Evolutionary conservation across 2,329 filamentous ascomycete species (phyloP).

Genomic region (Pseudogymnoascus sp.): DNA sequence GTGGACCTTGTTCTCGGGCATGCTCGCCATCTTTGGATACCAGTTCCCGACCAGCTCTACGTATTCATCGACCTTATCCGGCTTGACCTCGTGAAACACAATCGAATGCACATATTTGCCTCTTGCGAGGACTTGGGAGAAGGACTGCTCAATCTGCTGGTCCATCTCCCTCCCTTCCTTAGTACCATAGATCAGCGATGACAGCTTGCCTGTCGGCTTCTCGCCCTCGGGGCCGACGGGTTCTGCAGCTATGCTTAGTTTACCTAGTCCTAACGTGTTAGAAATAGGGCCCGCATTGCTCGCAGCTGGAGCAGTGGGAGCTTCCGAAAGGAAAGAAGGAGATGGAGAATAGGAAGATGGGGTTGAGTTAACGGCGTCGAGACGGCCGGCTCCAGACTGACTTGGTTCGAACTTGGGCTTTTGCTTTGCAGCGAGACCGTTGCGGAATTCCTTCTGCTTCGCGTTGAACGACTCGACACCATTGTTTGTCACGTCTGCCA

Average conservation of each 20-base stretch:
- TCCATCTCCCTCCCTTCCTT: conserved; percentile 92
- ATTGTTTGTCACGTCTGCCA: conserved; percentile 75
- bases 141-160: conserved; percentile 90
- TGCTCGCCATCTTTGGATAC: conserved; percentile 83
- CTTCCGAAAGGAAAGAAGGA: conserved; percentile 24
- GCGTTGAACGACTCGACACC: conserved; percentile 69
- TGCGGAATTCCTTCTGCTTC: conserved; percentile 81
- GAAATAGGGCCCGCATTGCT: conserved; percentile 36
- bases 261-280: conserved; percentile 46
- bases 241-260: conserved; percentile 53
- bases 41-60: conserved; percentile 79
- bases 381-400: conserved; percentile 49
- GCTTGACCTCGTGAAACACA: conserved; percentile 91
- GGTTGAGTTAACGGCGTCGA: conserved; percentile 33
- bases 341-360: conserved; percentile 36
- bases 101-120: conserved; percentile 99
- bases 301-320: conserved; percentile 37
- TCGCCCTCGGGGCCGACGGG: conserved; percentile 51
- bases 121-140: conserved; percentile 87
- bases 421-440: conserved; percentile 68
- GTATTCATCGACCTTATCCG: conserved; percentile 93
- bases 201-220: conserved; percentile 66
- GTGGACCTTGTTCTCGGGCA: conserved; percentile 87
- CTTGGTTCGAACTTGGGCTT: conserved; percentile 79
- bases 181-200: conserved; percentile 91